A percentile compares a stretch with the other conserved stretches of the same genome.
These are phyloP conservation scores for Hymenoscyphus fraxineus DNA, from an alignment of 2,329 filamentous ascomycete genomes.

Conservation along the genomic window DNA sequence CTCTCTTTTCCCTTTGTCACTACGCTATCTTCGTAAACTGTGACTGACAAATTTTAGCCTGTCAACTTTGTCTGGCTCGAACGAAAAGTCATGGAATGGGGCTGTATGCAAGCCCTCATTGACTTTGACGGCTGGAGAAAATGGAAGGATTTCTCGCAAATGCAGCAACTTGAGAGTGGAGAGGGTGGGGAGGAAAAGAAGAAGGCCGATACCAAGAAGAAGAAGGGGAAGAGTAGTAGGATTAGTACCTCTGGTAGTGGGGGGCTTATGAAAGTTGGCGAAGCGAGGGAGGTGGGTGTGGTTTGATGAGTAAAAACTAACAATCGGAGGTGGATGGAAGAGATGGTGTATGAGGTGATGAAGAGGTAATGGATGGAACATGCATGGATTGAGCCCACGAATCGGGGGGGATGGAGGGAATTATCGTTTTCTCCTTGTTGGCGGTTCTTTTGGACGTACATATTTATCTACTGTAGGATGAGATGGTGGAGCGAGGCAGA, in stretches of 20 bases:
- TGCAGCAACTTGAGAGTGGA: constrained; percentile 28
- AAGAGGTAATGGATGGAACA: no score
- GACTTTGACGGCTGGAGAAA: constrained; percentile 97
- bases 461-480: no score
- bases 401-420: no score
- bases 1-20: background rate
- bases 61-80: constrained; percentile 98
- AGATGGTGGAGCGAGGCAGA: no score
- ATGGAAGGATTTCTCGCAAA: constrained; percentile 78
- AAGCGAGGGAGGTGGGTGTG: background rate
- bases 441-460: no score
- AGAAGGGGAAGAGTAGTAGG: constrained; percentile 26
- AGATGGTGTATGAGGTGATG: no score
- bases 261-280: background rate
- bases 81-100: constrained; percentile 98
- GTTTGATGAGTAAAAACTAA: no score
- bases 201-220: constrained; percentile 20
- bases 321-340: no score
- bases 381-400: no score
- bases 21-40: no score
- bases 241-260: constrained; percentile 16
- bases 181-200: constrained; percentile 28
- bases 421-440: no score
- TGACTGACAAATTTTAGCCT: constrained; percentile 52
- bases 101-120: constrained; percentile 98